phyloP scores from a whole-genome alignment of 306 rosid genomes.

The Acacia acuminata region DNA sequence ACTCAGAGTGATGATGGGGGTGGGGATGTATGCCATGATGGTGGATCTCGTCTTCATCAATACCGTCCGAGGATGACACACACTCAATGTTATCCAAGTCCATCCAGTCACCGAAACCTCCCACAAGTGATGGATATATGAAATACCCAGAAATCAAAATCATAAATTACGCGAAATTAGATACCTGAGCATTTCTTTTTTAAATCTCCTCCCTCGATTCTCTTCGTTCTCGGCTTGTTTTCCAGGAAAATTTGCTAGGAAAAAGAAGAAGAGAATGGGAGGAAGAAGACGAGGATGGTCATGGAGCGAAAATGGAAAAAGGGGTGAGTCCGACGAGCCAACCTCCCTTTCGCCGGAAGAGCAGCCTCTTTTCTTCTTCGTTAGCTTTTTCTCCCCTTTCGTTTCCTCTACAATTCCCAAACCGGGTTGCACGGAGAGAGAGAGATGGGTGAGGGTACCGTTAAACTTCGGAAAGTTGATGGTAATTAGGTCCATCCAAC shows the following conservation, averaged over 20 bases:
- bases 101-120: constrained; percentile 38
- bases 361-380: constrained; percentile 53
- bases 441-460: constrained; percentile 31
- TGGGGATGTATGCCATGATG: constrained; percentile 48
- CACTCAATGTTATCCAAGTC: constrained; percentile 82
- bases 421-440: constrained; percentile 23
- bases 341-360: constrained; percentile 33
- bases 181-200: constrained; percentile 24
- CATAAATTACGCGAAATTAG: constrained; percentile 5
- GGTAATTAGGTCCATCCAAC: constrained; percentile 38
- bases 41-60: constrained; percentile 85
- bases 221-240: not conserved
- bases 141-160: constrained; percentile 37
- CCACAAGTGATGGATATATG: constrained; percentile 16
- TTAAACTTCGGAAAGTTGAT: constrained; percentile 26
- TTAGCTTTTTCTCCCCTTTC: not conserved
- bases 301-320: constrained; percentile 22
- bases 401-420: constrained; percentile 22
- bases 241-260: not conserved
- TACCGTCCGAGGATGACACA: constrained; percentile 66
- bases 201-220: not conserved
- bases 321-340: constrained; percentile 34
- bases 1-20: constrained; percentile 64
- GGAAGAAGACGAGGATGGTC: constrained; percentile 33
- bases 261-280: constrained; percentile 20